phyloP scores from a whole-genome alignment of 805 yeast genomes.

The Sugiyamaella marilandica region DNA sequence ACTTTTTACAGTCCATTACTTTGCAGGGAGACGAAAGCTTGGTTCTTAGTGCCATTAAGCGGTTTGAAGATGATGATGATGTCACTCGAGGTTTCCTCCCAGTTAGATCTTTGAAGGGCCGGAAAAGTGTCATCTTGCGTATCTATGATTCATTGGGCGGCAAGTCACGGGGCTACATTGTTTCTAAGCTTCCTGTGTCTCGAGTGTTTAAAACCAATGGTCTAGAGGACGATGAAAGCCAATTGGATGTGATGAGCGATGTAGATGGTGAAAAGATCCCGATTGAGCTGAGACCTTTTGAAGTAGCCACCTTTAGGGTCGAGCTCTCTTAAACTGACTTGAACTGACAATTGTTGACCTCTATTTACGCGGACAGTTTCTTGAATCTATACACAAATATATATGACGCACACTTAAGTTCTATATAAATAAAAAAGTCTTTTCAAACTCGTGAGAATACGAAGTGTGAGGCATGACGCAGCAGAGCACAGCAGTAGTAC shows the following conservation, averaged over 20 bases:
- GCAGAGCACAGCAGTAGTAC: too few species aligned
- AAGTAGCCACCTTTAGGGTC: slow-evolving; percentile 61
- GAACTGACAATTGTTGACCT: background rate
- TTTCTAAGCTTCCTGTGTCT: slow-evolving; percentile 38
- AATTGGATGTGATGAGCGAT: slow-evolving; percentile 27
- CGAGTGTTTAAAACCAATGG: slow-evolving; percentile 47
- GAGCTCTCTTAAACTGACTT: slow-evolving; percentile 20
- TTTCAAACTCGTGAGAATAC: background rate
- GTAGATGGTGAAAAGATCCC: slow-evolving; percentile 33
- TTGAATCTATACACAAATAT: background rate
- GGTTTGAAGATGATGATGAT: slow-evolving; percentile 78
- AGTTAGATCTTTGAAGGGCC: slow-evolving; percentile 38
- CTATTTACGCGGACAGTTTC: background rate
- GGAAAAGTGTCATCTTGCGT: slow-evolving; percentile 59
- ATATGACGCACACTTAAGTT: background rate
- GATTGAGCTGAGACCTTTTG: slow-evolving; percentile 65
- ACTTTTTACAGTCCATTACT: slow-evolving; percentile 30
- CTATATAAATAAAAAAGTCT: slow-evolving; percentile 1
- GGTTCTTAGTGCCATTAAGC: slow-evolving; percentile 70
- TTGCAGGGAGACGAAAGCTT: slow-evolving; percentile 53
- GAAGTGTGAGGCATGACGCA: too few species aligned
- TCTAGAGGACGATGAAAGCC: slow-evolving; percentile 38
- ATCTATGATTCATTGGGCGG: slow-evolving; percentile 91
- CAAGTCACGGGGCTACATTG: slow-evolving; percentile 42
- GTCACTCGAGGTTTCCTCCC: slow-evolving; percentile 37